phyloP scores from a whole-genome alignment of 2,329 filamentous ascomycete species.

The Talaromyces sp. region DNA sequence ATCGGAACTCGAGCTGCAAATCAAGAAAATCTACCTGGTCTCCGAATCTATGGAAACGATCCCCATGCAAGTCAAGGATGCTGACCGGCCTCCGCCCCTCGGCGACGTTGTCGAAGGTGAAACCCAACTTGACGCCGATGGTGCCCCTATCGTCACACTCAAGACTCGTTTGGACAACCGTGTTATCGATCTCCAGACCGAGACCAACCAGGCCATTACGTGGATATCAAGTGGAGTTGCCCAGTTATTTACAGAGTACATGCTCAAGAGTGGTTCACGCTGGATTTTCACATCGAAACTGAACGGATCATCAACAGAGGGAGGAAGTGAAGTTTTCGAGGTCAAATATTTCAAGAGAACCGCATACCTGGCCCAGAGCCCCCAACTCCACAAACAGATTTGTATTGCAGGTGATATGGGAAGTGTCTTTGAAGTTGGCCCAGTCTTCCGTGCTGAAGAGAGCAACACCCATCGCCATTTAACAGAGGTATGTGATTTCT shows the following conservation, averaged over 20 bases:
- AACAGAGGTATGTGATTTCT: constrained; percentile 47
- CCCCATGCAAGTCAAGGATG: constrained; percentile 56
- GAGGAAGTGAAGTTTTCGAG: constrained; percentile 85
- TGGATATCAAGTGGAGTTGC: constrained; percentile 61
- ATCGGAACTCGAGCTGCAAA: constrained; percentile 76
- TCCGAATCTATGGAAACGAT: constrained; percentile 57
- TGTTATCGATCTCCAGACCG: constrained; percentile 85
- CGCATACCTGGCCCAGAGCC: constrained; percentile 63
- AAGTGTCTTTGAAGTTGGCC: constrained; percentile 60
- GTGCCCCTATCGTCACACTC: constrained; percentile 68
- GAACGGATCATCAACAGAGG: constrained; percentile 85
- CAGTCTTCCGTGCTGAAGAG: constrained; percentile 64
- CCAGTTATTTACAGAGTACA: constrained; percentile 72
- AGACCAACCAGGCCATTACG: constrained; percentile 87
- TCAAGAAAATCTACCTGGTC: constrained; percentile 77
- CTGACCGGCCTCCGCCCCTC: constrained; percentile 41
- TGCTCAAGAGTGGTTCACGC: constrained; percentile 68
- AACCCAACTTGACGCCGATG: constrained; percentile 46
- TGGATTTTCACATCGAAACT: constrained; percentile 87
- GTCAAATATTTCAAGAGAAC: constrained; percentile 83
- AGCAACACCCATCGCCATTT: constrained; percentile 63
- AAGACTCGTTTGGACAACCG: constrained; percentile 85
- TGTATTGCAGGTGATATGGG: constrained; percentile 60
- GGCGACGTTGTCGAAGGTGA: constrained; percentile 40
- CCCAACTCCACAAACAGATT: constrained; percentile 66